phyloP scores from a whole-genome alignment of 2,329 filamentous ascomycete genomes.

The Exophiala bonariae region DNA sequence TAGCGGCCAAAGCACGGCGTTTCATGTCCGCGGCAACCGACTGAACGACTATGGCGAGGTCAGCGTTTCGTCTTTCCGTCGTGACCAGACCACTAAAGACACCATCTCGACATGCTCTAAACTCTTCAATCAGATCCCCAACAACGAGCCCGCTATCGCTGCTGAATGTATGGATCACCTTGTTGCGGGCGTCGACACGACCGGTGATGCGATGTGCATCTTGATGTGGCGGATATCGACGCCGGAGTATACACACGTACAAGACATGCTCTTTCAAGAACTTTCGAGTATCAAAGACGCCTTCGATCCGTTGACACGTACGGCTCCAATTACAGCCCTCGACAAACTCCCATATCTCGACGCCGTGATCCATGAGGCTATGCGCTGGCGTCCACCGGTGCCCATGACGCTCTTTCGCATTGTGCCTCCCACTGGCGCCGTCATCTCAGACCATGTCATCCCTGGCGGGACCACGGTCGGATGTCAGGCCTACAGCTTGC shows the following conservation, averaged over 20 bases:
- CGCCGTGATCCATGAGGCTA: slow-evolving; percentile 48
- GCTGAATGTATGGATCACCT: slow-evolving; percentile 72
- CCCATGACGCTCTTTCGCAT: slow-evolving; percentile 27
- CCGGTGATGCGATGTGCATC: slow-evolving; percentile 69
- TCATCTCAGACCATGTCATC: slow-evolving; percentile 35
- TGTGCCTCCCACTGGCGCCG: slow-evolving; percentile 40
- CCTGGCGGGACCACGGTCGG: slow-evolving; percentile 39
- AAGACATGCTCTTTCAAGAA: slow-evolving; percentile 48
- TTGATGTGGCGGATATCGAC: slow-evolving; percentile 71
- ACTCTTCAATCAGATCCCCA: slow-evolving; percentile 42
- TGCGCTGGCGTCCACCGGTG: slow-evolving; percentile 48
- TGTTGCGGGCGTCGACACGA: slow-evolving; percentile 71
- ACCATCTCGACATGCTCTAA: slow-evolving; percentile 44
- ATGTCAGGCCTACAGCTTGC: slow-evolving; percentile 50
- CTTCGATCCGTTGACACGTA: slow-evolving; percentile 8
- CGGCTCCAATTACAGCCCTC: slow-evolving; percentile 29
- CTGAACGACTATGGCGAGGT: slow-evolving; percentile 57
- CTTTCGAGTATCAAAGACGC: slow-evolving; percentile 32
- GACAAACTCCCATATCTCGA: slow-evolving; percentile 43
- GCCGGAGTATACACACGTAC: slow-evolving; percentile 47
- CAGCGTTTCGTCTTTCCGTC: slow-evolving; percentile 61
- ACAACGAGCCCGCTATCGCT: slow-evolving; percentile 45
- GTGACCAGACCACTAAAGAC: slow-evolving; percentile 59
- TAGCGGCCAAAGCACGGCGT: slow-evolving; percentile 53
- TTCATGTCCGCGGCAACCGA: slow-evolving; percentile 39